Percentiles rank a stretch among this genome's conserved stretches.
Conservation (phyloP, 1,284 basidiomycete genomes). For the Ganoderma resinaceum region DNA sequence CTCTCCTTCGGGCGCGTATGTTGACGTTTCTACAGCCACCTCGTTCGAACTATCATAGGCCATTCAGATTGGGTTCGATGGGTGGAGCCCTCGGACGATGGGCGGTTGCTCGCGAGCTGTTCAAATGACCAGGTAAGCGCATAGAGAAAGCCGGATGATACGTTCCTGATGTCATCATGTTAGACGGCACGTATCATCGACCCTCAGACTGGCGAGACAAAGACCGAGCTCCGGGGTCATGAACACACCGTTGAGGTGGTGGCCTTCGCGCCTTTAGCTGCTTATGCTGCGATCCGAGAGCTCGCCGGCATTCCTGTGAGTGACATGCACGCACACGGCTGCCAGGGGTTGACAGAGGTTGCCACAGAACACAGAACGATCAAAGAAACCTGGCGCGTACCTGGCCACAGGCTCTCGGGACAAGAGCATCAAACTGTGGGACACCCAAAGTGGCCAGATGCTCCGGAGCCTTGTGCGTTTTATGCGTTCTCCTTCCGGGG, state of each 20-base stretch:
- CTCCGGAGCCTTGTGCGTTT: constrained; percentile 66
- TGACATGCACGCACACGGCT: neutral
- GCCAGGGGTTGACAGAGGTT: neutral
- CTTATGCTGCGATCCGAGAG: constrained; percentile 59
- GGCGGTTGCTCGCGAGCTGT: constrained; percentile 64
- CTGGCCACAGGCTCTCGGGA: constrained; percentile 76
- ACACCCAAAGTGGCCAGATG: constrained; percentile 68
- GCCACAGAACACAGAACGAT: constrained; percentile 33
- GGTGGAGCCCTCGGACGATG: constrained; percentile 66
- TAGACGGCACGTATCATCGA: constrained; percentile 77
- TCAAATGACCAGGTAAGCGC: constrained; percentile 73
- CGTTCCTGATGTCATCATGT: neutral
- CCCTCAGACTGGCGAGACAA: constrained; percentile 63
- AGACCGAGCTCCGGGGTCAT: constrained; percentile 75
- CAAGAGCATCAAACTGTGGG: constrained; percentile 80
- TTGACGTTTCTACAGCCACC: constrained; percentile 48
- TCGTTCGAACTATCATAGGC: constrained; percentile 63
- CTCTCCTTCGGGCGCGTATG: neutral
- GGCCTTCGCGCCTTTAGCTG: constrained; percentile 64
- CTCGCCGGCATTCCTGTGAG: constrained; percentile 38
- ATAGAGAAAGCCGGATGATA: neutral
- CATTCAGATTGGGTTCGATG: constrained; percentile 79
- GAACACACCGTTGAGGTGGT: constrained; percentile 79
- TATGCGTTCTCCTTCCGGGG: neutral
- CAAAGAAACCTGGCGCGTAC: constrained; percentile 51